Base-by-base conservation (phyloP, 805 yeast species). In the Metschnikowia lochheadii region DNA sequence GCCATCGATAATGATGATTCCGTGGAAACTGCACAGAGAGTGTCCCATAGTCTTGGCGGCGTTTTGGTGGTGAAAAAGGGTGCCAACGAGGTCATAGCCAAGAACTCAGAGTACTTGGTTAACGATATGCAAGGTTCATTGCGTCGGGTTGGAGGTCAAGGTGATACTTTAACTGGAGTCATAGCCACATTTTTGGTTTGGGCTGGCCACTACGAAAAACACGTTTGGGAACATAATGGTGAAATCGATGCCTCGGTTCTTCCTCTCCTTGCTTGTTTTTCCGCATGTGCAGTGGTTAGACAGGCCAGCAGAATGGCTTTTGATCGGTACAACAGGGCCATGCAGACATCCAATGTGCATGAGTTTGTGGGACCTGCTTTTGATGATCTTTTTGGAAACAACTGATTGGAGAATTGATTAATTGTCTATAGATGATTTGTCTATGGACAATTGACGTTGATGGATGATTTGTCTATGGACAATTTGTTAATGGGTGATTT, bases 131-230 rank as follows among this genome's bases (percentile, higher is more conserved):
- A 64, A 14, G 97, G 98, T 1, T 84, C 94, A 6, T 67, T 70
- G 45, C 85, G 88, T 61, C 76, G 99, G 48, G 95, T 88, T 6
- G 97, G 97, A 11, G 99, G 99, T 0, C 98, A 94, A 69, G 99
- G 99, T 23, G 99, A 94, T 60, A 87, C 97, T 0, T 66, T 94
- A 37, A 81, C 92, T 0, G 99, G 99, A 0, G 73, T 88, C 21
- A 68, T 90, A n/a, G 90, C 91, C 1, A 85, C 96, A 0, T 73
- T 92, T 60, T 61, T 87, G 33, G 87, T 89, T 5, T 92, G 96
- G 96, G 81, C 87, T 5, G 63, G 77, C 21, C 84, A 85, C 11
- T 85, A 87, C 62, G 77, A 80, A 52, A 61, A 75, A 32, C 65
- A 72, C 2, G 60, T 84, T 1, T 88, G 96, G 91, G 76, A 76